Conservation (phyloP, 1,284 basidiomycete genomes). For the Coniferiporia weirii region DNA sequence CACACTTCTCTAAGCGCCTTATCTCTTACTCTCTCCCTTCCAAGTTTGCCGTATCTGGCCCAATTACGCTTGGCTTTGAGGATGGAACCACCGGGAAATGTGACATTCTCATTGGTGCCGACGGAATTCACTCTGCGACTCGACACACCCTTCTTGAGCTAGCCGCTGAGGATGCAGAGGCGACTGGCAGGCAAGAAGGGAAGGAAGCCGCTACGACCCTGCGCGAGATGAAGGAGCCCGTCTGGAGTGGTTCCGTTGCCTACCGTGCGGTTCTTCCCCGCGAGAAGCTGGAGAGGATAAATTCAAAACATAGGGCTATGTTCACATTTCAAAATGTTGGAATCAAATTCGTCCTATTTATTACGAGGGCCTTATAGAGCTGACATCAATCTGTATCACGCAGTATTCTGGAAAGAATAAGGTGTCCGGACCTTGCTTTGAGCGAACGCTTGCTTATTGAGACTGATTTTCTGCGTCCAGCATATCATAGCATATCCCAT, state of each 20-base stretch:
- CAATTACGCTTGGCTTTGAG: conserved; percentile 35
- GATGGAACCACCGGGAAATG: conserved; percentile 38
- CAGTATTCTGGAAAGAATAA: conserved; percentile 41
- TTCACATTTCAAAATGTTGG: background rate
- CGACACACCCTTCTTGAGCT: conserved; percentile 13
- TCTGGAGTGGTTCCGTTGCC: conserved; percentile 31
- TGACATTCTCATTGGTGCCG: conserved; percentile 47
- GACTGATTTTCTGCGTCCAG: background rate
- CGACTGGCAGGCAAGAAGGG: conserved; percentile 9
- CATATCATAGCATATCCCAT: conserved; percentile 16
- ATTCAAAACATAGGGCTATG: conserved; percentile 31
- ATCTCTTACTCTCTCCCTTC: conserved; percentile 31
- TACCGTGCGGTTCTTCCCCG: conserved; percentile 35
- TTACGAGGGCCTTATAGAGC: background rate
- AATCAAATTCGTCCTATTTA: background rate
- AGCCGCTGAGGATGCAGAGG: background rate
- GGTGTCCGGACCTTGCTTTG: conserved; percentile 22
- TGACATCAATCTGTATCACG: background rate
- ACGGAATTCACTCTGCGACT: conserved; percentile 36
- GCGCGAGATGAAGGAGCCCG: conserved; percentile 27
- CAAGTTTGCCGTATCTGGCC: conserved; percentile 13
- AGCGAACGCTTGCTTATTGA: background rate
- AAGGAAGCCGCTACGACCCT: conserved; percentile 17
- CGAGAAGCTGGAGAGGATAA: conserved; percentile 22
- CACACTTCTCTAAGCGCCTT: conserved; percentile 36